Evolutionary conservation across 495 filamentous ascomycete species (phyloP).

Genomic region (Penicillium malachiteum): DNA sequence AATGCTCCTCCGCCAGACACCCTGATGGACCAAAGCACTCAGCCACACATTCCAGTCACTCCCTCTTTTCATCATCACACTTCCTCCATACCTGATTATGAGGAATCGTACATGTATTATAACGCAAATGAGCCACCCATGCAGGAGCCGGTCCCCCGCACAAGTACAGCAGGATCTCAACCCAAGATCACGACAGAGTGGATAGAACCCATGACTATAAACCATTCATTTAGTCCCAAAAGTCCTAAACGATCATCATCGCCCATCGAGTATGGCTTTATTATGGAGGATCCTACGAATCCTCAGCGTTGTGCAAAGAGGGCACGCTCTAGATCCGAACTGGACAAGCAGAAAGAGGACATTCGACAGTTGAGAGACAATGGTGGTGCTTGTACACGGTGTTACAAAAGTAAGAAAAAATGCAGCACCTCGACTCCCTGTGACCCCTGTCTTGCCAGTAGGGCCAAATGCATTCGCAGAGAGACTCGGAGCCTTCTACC

Average conservation of each 20-base stretch:
- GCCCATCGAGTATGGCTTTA: neutral
- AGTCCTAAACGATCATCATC: neutral
- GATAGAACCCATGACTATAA: too few species aligned
- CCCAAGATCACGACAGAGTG: too few species aligned
- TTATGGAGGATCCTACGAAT: constrained; percentile 15
- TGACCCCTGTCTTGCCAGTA: constrained; percentile 9
- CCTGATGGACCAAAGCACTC: too few species aligned
- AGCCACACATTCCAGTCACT: too few species aligned
- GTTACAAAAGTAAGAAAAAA: constrained; percentile 28
- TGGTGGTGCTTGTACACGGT: constrained; percentile 30
- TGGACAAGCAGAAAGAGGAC: constrained; percentile 16
- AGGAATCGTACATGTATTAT: too few species aligned
- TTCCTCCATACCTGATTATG: too few species aligned
- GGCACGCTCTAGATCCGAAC: constrained; percentile 6
- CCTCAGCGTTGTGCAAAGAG: constrained; percentile 9
- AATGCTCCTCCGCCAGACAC: too few species aligned
- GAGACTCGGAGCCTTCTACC: neutral
- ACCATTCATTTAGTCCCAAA: too few species aligned
- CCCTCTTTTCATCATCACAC: too few species aligned
- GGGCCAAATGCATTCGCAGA: constrained; percentile 21
- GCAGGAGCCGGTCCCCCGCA: too few species aligned
- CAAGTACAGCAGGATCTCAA: too few species aligned
- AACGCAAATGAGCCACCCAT: too few species aligned
- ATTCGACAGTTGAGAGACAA: constrained; percentile 14
- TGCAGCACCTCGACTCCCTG: constrained; percentile 24